Conservation (phyloP, 805 yeast genomes). For the Yamadazyma olivae region DNA sequence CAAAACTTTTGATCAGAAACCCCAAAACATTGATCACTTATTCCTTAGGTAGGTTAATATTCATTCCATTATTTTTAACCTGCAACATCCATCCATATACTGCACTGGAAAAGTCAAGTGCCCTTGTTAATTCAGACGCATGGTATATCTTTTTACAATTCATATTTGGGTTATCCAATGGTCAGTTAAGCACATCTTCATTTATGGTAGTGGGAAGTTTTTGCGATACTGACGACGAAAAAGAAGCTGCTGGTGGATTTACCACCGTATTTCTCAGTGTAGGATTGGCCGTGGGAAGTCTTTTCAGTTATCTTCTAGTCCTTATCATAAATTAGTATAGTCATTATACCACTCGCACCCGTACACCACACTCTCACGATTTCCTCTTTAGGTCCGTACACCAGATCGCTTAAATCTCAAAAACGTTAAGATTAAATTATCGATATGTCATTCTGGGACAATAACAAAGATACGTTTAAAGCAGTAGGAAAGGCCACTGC, state of each 20-base stretch:
- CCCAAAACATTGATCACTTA: constrained; percentile 49
- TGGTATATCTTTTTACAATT: constrained; percentile 71
- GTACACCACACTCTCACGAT: too few relatives aligned
- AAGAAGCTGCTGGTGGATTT: constrained; percentile 93
- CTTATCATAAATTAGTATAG: constrained; percentile 20
- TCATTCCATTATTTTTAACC: constrained; percentile 70
- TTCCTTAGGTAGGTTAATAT: constrained; percentile 51
- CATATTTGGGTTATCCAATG: constrained; percentile 81
- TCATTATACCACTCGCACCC: too few relatives aligned
- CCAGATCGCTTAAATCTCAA: not conserved
- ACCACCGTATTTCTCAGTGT: constrained; percentile 74
- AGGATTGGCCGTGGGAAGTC: constrained; percentile 78
- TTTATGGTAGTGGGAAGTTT: constrained; percentile 71
- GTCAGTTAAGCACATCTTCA: constrained; percentile 76
- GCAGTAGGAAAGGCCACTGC: constrained; percentile 47
- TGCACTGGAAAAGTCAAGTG: constrained; percentile 26
- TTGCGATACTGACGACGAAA: constrained; percentile 61
- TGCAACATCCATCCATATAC: constrained; percentile 53
- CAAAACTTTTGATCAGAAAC: constrained; percentile 32
- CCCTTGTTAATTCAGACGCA: constrained; percentile 53
- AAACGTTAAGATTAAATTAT: too few relatives aligned
- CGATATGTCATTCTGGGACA: constrained; percentile 32
- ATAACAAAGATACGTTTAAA: constrained; percentile 51
- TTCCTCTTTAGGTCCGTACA: too few relatives aligned
- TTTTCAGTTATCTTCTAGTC: constrained; percentile 69